A percentile compares a stretch with the other conserved stretches of the same genome.
phyloP scores from a whole-genome alignment of 495 filamentous ascomycete species.

The Penicillium canescens region DNA sequence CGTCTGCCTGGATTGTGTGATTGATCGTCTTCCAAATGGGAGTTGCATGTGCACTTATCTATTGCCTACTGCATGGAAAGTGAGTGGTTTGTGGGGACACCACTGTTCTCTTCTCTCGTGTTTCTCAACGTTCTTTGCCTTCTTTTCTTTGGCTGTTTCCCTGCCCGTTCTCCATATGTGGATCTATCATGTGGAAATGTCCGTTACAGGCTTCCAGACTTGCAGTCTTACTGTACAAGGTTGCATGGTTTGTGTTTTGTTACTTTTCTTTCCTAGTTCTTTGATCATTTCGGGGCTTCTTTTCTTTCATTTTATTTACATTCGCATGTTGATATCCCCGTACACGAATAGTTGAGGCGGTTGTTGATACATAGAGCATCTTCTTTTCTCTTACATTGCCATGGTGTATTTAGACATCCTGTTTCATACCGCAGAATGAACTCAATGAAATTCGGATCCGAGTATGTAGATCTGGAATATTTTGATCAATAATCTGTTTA shows the following conservation, averaged over 20 bases:
- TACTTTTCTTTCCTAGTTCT: background rate
- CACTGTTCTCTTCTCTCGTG: background rate
- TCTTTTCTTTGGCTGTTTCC: background rate
- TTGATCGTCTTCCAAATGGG: background rate
- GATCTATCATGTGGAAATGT: background rate
- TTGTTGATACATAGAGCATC: too few species aligned
- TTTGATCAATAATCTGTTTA: background rate
- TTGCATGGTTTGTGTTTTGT: background rate
- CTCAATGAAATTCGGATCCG: too few species aligned
- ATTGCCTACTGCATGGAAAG: too few species aligned
- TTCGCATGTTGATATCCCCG: background rate
- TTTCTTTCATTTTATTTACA: background rate
- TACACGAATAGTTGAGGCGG: too few species aligned
- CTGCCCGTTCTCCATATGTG: background rate
- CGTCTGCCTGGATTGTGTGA: conserved; percentile 2
- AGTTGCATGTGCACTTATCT: background rate
- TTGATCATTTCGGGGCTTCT: too few species aligned
- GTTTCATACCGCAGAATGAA: too few species aligned
- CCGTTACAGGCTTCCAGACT: background rate
- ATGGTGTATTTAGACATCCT: too few species aligned
- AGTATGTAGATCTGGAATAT: background rate
- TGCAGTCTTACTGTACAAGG: background rate
- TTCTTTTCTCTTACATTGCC: too few species aligned
- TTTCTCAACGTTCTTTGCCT: background rate
- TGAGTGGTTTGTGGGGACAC: too few species aligned